Evolutionary conservation across 768 basidiomycete species (phyloP), one percentile per base, ranked within the genome.

Genomic region (Sarcodon aspratus): DNA sequence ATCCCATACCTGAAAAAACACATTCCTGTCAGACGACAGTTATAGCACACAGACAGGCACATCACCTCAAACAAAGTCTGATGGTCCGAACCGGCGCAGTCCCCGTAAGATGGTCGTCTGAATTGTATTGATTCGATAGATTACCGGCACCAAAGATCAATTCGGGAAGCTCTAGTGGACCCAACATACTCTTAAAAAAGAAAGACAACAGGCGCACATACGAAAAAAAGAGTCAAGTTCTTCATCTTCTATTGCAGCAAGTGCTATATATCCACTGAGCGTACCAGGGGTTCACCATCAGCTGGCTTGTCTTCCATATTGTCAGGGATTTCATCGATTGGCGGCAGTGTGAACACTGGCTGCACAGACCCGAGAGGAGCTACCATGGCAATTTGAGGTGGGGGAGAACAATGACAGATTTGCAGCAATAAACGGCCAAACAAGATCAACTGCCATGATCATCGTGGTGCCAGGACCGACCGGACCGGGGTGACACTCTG

Each of bases 131-230:
- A 13, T 69, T 68, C 1, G 81, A 83, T 59, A 90, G 79, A 7
- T 85, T 60, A 0, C 77, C 89, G 31, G 83, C 81, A 2, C 89
- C 89, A 36, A 82, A 82, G 3, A 89, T 69, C 34, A 91, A 67
- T 12, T 67, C 65, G 12, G 77, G 70, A 6, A 75, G 38, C 7
- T 52, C 48, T 31, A 64, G 49, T 1, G 62, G 53, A n/a, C 70
- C 70, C 33, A 68, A 54, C 34, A 58, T 55, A n/a, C 54, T 56
- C 68, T 74, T 45, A 27, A 27, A 27, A 27, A 27, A 2, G 21
- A 27, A 27, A 27, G 3, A 27, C 5, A 27, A 27, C 21, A 27
- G 21, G 21, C 21, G 21, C 21, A 27, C 21, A 27, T 27, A 27
- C 21, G 21, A 27, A 27, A 27, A 13, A 47, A 34, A 44, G 1